These are phyloP conservation scores for Leptographium flavum DNA, from an alignment of 2,329 filamentous ascomycete species.

Conservation along the genomic window DNA sequence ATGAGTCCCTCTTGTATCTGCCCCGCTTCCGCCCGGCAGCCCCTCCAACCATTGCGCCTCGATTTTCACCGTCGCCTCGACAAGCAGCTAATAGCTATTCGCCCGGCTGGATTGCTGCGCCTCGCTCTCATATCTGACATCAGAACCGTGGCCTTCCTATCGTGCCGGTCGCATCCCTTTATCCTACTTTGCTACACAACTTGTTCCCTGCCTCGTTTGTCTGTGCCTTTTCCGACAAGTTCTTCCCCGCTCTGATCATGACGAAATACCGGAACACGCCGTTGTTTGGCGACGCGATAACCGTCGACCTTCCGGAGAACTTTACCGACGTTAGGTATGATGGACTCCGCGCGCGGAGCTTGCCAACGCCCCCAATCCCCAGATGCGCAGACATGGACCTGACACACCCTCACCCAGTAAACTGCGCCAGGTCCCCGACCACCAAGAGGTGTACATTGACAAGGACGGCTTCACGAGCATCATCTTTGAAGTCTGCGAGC, in stretches of 20 bases:
- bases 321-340: constrained; percentile 61
- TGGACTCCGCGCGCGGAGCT: too few species aligned
- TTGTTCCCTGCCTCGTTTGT: not conserved
- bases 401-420: constrained; percentile 29
- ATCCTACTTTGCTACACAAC: not conserved
- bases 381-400: not conserved
- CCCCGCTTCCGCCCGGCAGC: not conserved
- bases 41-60: not conserved
- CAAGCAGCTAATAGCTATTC: too few species aligned
- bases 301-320: constrained; percentile 49
- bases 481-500: constrained; percentile 82
- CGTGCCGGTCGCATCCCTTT: not conserved
- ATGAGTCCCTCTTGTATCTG: constrained; percentile 2
- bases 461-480: constrained; percentile 70
- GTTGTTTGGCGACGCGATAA: constrained; percentile 61
- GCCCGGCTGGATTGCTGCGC: not conserved
- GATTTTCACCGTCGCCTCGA: not conserved
- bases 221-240: too few species aligned
- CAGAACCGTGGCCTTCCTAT: not conserved
- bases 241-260: constrained; percentile 22
- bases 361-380: too few species aligned
- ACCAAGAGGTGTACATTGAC: constrained; percentile 89
- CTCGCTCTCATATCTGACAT: not conserved
- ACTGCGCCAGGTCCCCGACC: constrained; percentile 64
- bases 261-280: constrained; percentile 39